Conservation (phyloP, 106 monocot species). For the Alisma plantagoaquatica region DNA sequence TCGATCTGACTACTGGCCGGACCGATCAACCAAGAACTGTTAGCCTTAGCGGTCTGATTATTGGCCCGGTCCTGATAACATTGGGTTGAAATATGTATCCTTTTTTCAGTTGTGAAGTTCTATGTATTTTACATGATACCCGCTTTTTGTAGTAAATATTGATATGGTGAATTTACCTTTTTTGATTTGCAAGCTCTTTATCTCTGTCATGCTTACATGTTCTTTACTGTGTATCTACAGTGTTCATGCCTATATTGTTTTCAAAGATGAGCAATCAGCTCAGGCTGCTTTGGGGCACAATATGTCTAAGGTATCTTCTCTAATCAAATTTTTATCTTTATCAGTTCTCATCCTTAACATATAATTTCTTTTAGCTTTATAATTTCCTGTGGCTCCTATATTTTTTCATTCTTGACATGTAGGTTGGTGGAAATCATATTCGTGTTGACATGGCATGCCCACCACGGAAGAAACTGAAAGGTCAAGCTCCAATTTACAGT, state of each 20-base stretch:
- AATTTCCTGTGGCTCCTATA: neutral
- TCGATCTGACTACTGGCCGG: too few relatives aligned
- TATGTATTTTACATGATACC: too few relatives aligned
- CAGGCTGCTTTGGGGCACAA: constrained; percentile 55
- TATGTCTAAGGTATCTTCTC: constrained; percentile 51
- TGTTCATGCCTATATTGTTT: constrained; percentile 90
- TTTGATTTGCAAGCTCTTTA: too few relatives aligned
- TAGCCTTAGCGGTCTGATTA: too few relatives aligned
- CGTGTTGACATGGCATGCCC: constrained; percentile 95
- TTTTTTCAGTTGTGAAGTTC: too few relatives aligned
- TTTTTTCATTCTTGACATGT: neutral
- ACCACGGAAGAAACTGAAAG: constrained; percentile 84
- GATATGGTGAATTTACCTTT: too few relatives aligned
- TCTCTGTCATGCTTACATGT: too few relatives aligned
- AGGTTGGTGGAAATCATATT: constrained; percentile 89
- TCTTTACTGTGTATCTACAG: constrained; percentile 32
- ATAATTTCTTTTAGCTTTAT: neutral
- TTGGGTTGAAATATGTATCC: too few relatives aligned
- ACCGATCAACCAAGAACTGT: too few relatives aligned
- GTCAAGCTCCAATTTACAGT: constrained; percentile 69
- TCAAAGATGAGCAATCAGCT: constrained; percentile 81
- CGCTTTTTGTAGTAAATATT: too few relatives aligned
- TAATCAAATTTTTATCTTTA: neutral
- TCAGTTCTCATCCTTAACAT: neutral
- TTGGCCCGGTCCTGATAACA: too few relatives aligned